phyloP scores from a whole-genome alignment of 148 eudicot species.

The Vaccinium macrocarpon region DNA sequence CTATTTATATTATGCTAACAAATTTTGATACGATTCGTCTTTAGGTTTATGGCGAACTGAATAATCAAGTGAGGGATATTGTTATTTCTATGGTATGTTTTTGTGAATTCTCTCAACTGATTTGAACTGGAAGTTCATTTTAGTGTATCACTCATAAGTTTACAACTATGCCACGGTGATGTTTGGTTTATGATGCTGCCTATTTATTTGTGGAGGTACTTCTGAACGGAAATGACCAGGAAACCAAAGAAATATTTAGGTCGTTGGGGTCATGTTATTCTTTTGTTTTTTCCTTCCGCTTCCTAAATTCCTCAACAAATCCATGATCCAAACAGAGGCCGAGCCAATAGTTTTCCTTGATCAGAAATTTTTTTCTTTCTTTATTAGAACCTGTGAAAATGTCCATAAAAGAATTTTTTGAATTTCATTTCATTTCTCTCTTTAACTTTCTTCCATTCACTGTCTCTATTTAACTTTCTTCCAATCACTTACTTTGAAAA shows the following conservation, averaged over 20 bases:
- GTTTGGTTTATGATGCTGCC: too few species aligned
- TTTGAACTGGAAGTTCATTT: not conserved
- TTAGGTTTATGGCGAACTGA: constrained; percentile 72
- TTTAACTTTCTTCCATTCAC: not conserved
- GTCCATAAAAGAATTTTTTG: not conserved
- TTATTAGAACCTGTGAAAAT: not conserved
- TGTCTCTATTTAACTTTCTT: not conserved
- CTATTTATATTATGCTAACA: not conserved
- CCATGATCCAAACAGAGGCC: not conserved
- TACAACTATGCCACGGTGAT: not conserved
- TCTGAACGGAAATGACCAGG: not conserved
- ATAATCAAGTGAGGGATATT: constrained; percentile 70
- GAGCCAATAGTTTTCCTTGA: not conserved
- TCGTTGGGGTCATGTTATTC: not conserved
- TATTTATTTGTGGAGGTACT: not conserved
- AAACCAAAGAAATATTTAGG: not conserved
- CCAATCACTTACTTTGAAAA: not conserved
- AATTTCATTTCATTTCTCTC: not conserved
- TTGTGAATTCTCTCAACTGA: not conserved
- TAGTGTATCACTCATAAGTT: not conserved
- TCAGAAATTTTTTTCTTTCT: not conserved
- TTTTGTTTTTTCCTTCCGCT: not conserved
- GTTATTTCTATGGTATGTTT: constrained; percentile 70
- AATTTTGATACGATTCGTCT: not conserved
- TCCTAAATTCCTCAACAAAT: not conserved